Evolutionary conservation across 345 rosid genomes (phyloP).

Genomic region (Salix koriyanagi): DNA sequence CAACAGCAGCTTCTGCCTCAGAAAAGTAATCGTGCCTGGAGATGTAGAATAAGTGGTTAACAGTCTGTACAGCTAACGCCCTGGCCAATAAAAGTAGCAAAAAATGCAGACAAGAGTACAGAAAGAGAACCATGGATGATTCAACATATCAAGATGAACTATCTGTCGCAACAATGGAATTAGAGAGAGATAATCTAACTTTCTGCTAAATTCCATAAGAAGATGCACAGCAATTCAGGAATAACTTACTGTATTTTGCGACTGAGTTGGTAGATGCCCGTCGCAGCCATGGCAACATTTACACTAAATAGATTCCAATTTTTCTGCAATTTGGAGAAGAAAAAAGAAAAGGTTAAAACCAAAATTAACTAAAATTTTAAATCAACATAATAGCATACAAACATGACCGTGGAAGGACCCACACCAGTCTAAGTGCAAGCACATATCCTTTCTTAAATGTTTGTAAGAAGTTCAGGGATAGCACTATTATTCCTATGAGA

Average conservation of each 20-base stretch:
- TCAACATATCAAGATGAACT: neutral
- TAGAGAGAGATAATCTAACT: neutral
- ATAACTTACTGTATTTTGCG: constrained; percentile 72
- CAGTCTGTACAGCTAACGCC: neutral
- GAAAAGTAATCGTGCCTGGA: constrained; percentile 66
- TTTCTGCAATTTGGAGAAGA: constrained; percentile 47
- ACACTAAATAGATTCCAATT: constrained; percentile 95
- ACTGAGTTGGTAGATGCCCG: constrained; percentile 78
- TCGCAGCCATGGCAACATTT: constrained; percentile 76
- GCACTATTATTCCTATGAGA: neutral
- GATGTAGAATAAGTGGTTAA: neutral
- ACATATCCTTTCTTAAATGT: neutral
- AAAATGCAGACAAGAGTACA: neutral
- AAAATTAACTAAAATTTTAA: constrained; percentile 1
- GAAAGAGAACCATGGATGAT: neutral
- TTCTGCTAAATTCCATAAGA: neutral
- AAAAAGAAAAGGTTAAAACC: neutral
- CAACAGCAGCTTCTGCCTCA: constrained; percentile 39
- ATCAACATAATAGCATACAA: neutral
- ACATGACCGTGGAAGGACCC: no score
- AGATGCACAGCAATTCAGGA: neutral
- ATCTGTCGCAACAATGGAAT: no score
- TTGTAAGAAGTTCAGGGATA: neutral
- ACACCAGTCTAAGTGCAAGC: no score
- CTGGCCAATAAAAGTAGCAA: no score